A percentile compares a stretch with the other conserved stretches of the same genome.
phyloP scores from a whole-genome alignment of 306 rosid species.

The Lathyrus sativus region DNA sequence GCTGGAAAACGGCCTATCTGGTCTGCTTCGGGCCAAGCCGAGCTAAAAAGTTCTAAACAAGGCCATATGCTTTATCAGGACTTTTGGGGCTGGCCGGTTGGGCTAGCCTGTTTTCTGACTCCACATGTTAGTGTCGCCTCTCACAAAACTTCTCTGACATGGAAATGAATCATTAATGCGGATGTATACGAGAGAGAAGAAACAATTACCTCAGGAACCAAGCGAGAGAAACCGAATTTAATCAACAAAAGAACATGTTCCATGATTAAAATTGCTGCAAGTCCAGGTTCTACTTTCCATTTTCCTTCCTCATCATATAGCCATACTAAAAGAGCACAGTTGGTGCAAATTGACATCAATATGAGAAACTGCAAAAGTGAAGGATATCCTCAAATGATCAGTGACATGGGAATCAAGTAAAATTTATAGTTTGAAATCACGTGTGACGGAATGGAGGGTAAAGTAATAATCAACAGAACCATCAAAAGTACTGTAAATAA shows the following conservation, averaged over 20 bases:
- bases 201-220: slow-evolving; percentile 75
- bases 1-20: neutral
- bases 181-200: slow-evolving; percentile 22
- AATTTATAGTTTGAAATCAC: neutral
- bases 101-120: neutral
- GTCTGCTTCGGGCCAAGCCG: too few relatives aligned
- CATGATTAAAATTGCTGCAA: slow-evolving; percentile 86
- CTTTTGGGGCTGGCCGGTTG: neutral
- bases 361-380: slow-evolving; percentile 69
- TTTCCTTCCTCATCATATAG: slow-evolving; percentile 86
- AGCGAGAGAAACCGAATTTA: slow-evolving; percentile 87
- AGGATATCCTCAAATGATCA: slow-evolving; percentile 29
- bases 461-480: neutral
- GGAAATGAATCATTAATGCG: slow-evolving; percentile 10
- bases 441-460: neutral
- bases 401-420: neutral
- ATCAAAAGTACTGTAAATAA: slow-evolving; percentile 6
- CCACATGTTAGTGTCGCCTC: slow-evolving; percentile 4
- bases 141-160: neutral
- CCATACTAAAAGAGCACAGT: slow-evolving; percentile 93
- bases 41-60: neutral
- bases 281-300: slow-evolving; percentile 97
- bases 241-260: slow-evolving; percentile 83
- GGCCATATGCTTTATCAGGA: neutral
- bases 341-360: slow-evolving; percentile 89